Base-by-base conservation (phyloP, 31 red algal species). In the Asparagopsis taxiformis region DNA sequence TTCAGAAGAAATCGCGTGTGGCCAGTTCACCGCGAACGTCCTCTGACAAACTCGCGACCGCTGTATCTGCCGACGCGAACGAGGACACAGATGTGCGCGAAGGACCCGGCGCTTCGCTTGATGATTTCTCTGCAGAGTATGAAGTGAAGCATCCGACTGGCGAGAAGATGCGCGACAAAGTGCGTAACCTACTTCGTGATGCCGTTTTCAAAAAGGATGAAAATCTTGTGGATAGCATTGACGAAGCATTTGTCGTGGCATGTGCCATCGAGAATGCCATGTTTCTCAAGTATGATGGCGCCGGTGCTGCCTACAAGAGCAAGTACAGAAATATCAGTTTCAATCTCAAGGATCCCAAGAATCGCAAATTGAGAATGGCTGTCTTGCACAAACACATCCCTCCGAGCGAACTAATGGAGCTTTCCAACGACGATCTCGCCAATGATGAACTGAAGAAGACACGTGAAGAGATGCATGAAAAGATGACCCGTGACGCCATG, bases 321-420 rank as follows among this genome's bases (percentile, higher is more conserved):
- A 91, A 94, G 51, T 94, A 85, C 50, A 91, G 95, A 25, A 71
- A 79, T 38, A 55, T 98, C 36, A 84, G 70, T 32, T 91, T 90
- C 44, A 98, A 98, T 41, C 56, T 98, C 24, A 93, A 90, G 67
- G 93, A 97, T 61, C 24, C 48, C 1, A 89, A 90, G 35, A 98
- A 98, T 37, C 87, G 60, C 0, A 85, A 65, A 31, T 73, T 98
- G 10, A 65, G 91, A 33, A 39, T 30, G 24, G 44, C 59, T 1
- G 72, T 98, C 11, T 58, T 98, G 0, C 26, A 30, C 5, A 50
- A 86, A 11, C 64, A 81, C 56, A 63, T 98, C 17, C 10, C 32
- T 7, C 85, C 91, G 7, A 70, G 30, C 11, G 80, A 82, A 24
- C 63, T 98, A n/a, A 51, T 98, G 16, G 66, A 79, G 2, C 82